Base-by-base conservation (phyloP, 1,284 basidiomycete species). In the Stygiomarasmius scandens region DNA sequence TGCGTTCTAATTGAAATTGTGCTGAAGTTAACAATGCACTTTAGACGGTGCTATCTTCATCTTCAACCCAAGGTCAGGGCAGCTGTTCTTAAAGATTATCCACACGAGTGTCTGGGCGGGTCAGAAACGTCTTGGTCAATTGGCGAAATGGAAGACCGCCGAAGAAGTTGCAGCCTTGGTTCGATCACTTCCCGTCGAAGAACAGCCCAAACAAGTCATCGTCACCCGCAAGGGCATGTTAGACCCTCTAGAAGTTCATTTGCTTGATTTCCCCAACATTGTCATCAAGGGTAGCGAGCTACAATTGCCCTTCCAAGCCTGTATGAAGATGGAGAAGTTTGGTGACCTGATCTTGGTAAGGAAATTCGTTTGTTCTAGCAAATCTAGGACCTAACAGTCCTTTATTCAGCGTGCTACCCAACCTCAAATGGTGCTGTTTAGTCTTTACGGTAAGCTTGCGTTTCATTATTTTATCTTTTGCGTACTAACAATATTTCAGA, bases 321-420 rank as follows among this genome's bases (percentile, higher is more conserved):
- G 95, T 66, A 95, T 99, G 90, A 98, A 99, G 84, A 96, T 99
- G 86, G 97, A 99, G 82, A 98, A 98, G 77, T 98, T 99, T 64
- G 97, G 97, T 77, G 97, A 99, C 73, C 79, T 99, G 59, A 98
- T 98, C 65, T 73, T 98, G 70, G 89, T 89, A 69, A 58, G 81
- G 68, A 14, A n/a, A 11, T 46, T 32, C 49, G 32, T 54, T 43
- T 46, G 2, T 48, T n/a, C 24, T 19, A 11, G 48, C 24, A 19
- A 25, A 23, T 34, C 36, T 27, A 54, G 52, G 50, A 46, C 60
- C 59, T 61, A 36, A 43, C 45, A 53, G 22, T 52, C 47, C 55
- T 58, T 52, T 52, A 55, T 67, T 57, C 63, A 89, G 86, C 92
- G 94, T 60, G 95, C 96, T 23, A 98, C 93, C 36, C 95, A 97